These are phyloP conservation scores for Xylaria grammica DNA, from an alignment of 495 filamentous ascomycete species.

Conservation along the genomic window DNA sequence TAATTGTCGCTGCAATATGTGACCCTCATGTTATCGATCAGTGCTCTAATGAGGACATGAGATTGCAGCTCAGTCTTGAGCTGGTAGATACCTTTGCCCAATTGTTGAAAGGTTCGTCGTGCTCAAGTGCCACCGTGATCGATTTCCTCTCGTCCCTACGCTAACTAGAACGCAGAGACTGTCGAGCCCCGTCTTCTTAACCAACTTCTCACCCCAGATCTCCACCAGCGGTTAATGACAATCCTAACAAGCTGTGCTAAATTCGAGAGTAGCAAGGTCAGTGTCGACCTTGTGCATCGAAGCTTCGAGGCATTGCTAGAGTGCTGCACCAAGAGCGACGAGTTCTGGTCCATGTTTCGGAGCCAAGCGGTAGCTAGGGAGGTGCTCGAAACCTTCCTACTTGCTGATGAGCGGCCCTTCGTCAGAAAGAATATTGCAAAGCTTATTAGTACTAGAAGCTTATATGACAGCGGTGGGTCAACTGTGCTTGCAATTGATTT, in stretches of 20 bases:
- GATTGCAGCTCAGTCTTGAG: constrained; percentile 45
- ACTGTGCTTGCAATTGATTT: constrained; percentile 40
- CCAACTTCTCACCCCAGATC: constrained; percentile 35
- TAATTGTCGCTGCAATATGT: constrained; percentile 54
- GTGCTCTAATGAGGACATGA: constrained; percentile 45
- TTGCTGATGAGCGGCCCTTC: constrained; percentile 44
- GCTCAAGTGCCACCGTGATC: not conserved
- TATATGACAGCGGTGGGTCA: constrained; percentile 16
- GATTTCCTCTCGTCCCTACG: not conserved
- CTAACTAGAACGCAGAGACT: constrained; percentile 25
- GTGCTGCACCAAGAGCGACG: constrained; percentile 62
- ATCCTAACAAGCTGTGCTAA: constrained; percentile 38
- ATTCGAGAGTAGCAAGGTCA: constrained; percentile 33
- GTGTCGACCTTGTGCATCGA: constrained; percentile 51
- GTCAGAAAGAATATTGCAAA: constrained; percentile 48
- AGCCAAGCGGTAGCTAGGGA: constrained; percentile 35
- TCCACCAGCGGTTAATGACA: constrained; percentile 44
- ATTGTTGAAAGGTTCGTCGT: constrained; percentile 48
- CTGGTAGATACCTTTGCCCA: constrained; percentile 49
- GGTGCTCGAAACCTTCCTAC: constrained; percentile 46
- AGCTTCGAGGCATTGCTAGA: constrained; percentile 70
- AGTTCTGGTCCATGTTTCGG: constrained; percentile 65
- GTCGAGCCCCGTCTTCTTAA: constrained; percentile 22
- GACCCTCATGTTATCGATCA: constrained; percentile 45
- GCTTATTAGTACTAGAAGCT: constrained; percentile 41